Conservation (phyloP, 2,329 filamentous ascomycete species). For the Diaporthe citri region DNA sequence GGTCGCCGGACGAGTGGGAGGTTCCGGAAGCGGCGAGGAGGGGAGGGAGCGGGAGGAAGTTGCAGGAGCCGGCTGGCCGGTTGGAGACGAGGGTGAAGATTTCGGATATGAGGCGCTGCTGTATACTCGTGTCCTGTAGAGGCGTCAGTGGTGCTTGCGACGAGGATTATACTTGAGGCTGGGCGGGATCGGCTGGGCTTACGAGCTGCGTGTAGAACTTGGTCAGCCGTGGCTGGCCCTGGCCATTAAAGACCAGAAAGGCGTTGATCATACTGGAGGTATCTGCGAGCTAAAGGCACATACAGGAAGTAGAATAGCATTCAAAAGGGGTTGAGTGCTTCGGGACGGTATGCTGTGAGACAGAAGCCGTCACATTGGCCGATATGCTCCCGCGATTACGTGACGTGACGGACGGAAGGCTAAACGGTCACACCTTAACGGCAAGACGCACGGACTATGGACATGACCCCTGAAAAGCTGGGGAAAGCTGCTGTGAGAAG, state of each 20-base stretch:
- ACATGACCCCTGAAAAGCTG: constrained; percentile 38
- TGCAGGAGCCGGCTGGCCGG: constrained; percentile 91
- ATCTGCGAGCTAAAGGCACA: neutral
- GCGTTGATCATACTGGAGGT: constrained; percentile 88
- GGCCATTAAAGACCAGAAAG: constrained; percentile 98
- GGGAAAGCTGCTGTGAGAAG: constrained; percentile 35
- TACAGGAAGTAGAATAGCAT: no score
- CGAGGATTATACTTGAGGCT: constrained; percentile 3
- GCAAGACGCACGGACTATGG: constrained; percentile 9
- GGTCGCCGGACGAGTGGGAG: constrained; percentile 73
- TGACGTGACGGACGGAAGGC: constrained; percentile 1
- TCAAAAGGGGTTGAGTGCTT: neutral
- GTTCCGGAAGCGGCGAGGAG: constrained; percentile 74
- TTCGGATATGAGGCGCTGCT: constrained; percentile 95
- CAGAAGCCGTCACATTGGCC: neutral
- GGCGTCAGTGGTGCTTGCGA: constrained; percentile 6
- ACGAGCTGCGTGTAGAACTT: constrained; percentile 99
- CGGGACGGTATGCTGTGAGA: neutral
- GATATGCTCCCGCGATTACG: constrained; percentile 21
- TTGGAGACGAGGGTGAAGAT: constrained; percentile 97
- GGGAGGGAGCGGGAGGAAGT: constrained; percentile 88
- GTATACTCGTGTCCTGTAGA: constrained; percentile 90
- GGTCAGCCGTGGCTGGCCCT: constrained; percentile 93
- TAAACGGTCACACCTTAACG: constrained; percentile 3
- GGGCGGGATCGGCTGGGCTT: constrained; percentile 42